A percentile compares a stretch with the other conserved stretches of the same genome.
These are phyloP conservation scores for Cladophialophora exuberans DNA, from an alignment of 2,329 filamentous ascomycete genomes.

Conservation along the genomic window DNA sequence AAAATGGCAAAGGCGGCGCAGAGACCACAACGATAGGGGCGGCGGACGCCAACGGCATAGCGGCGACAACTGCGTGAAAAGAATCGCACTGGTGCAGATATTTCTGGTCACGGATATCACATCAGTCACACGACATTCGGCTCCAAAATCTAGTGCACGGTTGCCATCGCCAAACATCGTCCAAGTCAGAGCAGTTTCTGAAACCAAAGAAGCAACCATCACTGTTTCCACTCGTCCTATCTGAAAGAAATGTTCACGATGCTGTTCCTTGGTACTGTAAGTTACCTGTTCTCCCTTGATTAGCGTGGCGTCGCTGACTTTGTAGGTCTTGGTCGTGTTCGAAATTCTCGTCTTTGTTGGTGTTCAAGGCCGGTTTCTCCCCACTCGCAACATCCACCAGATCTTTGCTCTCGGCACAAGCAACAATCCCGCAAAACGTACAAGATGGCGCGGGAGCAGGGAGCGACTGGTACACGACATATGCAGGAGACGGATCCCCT, in stretches of 20 bases:
- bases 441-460: slow-evolving; percentile 9
- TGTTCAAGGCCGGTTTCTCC: background rate
- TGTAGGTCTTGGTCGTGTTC: background rate
- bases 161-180: no score
- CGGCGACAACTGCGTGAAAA: no score
- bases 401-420: slow-evolving; percentile 2
- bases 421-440: slow-evolving; percentile 1
- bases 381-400: background rate
- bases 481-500: slow-evolving; percentile 35
- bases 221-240: background rate
- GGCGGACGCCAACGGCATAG: no score
- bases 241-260: background rate
- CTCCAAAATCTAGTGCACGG: no score
- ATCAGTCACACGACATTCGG: no score
- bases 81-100: no score
- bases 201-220: background rate
- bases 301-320: background rate
- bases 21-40: no score
- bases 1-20: no score
- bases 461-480: slow-evolving; percentile 37
- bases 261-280: slow-evolving; percentile 1
- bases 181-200: background rate
- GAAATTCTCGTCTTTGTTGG: background rate
- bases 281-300: background rate
- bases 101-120: no score